These are phyloP conservation scores for Hymenoscyphus salicellus DNA, from an alignment of 2,329 filamentous ascomycete species.

Conservation along the genomic window DNA sequence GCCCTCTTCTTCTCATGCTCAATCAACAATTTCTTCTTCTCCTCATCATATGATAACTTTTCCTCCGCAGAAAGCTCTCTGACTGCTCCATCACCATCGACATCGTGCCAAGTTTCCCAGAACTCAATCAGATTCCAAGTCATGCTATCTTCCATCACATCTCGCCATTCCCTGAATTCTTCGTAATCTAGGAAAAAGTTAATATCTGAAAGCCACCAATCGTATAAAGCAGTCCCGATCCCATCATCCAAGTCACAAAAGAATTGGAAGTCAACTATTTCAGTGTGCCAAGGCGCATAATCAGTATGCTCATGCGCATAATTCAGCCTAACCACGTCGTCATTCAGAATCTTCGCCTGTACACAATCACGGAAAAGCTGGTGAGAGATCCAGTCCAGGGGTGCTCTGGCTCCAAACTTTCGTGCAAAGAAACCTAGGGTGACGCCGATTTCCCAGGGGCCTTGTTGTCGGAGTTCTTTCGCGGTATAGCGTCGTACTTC, in stretches of 20 bases:
- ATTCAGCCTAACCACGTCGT: constrained; percentile 16
- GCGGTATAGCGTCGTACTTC: constrained; percentile 16
- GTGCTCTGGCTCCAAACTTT: constrained; percentile 22
- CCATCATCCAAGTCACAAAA: neutral
- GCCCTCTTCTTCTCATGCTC: too few species aligned
- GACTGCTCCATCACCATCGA: too few species aligned
- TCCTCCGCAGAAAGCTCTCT: too few species aligned
- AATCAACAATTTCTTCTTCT: too few species aligned
- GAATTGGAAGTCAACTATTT: constrained; percentile 19
- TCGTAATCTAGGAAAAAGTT: too few species aligned
- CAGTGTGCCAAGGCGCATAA: too few species aligned
- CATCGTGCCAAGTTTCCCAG: too few species aligned
- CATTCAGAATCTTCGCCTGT: constrained; percentile 13
- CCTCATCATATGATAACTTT: too few species aligned
- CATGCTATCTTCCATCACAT: too few species aligned
- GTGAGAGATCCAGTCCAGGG: constrained; percentile 20
- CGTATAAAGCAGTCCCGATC: neutral
- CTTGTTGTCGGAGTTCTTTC: constrained; percentile 15
- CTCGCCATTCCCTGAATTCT: too few species aligned
- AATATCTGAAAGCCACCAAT: too few species aligned
- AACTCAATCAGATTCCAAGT: too few species aligned
- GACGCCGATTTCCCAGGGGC: constrained; percentile 20
- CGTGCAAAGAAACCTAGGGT: constrained; percentile 16
- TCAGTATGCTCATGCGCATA: constrained; percentile 15
- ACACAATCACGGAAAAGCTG: constrained; percentile 21